A percentile compares a stretch with the other conserved stretches of the same genome.
Conservation (phyloP, 108 stramenopile genomes). For the Craspedostauros australis region DNA sequence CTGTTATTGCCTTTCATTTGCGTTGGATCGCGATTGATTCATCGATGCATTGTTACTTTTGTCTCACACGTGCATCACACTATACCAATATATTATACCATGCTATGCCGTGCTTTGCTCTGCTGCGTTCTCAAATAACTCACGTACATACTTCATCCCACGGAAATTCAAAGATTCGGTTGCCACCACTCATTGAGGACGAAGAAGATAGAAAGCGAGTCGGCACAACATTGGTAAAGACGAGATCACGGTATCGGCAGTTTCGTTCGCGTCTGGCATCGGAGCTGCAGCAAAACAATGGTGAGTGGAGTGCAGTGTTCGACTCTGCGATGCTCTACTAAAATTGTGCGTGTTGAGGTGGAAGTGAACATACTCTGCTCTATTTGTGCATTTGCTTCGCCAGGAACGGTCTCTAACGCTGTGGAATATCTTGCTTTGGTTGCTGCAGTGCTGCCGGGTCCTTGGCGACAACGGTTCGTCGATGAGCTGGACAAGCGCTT, state of each 20-base stretch:
- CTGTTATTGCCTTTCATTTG: background rate
- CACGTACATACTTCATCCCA: background rate
- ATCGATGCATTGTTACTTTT: too few relatives aligned
- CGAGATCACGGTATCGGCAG: constrained; percentile 51
- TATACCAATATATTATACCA: too few relatives aligned
- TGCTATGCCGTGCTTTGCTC: background rate
- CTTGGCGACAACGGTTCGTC: constrained; percentile 48
- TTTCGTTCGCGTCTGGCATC: constrained; percentile 60
- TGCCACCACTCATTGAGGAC: constrained; percentile 62
- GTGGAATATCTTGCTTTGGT: background rate
- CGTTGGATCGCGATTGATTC: background rate
- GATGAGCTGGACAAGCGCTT: constrained; percentile 70
- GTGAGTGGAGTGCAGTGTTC: too few relatives aligned
- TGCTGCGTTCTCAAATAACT: background rate
- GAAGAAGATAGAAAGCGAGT: constrained; percentile 42
- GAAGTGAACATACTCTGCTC: background rate
- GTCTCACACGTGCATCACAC: too few relatives aligned
- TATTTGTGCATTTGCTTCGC: background rate
- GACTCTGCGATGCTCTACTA: too few relatives aligned
- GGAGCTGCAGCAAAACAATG: constrained; percentile 62
- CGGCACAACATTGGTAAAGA: constrained; percentile 36
- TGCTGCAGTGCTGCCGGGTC: constrained; percentile 48
- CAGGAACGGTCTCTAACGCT: background rate
- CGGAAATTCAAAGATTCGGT: constrained; percentile 37
- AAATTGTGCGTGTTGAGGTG: background rate